Percentiles rank a stretch among this genome's conserved stretches.
Conservation (phyloP, 2,329 filamentous ascomycete species). For the Ascochyta rabiei region DNA sequence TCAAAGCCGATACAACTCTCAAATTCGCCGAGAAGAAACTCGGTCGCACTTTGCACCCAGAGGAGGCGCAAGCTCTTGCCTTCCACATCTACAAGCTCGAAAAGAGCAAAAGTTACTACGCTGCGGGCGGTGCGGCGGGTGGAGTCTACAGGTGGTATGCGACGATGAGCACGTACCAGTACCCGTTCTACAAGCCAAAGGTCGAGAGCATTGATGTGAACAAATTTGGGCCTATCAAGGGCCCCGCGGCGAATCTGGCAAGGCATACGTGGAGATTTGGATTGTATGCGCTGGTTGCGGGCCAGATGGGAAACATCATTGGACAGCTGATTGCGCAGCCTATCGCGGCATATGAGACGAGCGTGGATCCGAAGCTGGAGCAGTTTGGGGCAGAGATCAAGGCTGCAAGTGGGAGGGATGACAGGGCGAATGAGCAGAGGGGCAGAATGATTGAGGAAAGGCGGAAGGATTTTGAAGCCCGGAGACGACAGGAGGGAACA, state of each 20-base stretch:
- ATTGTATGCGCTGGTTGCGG: slow-evolving; percentile 33
- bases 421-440: slow-evolving; percentile 17
- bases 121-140: slow-evolving; percentile 39
- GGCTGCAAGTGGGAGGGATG: slow-evolving; percentile 22
- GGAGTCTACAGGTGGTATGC: slow-evolving; percentile 45
- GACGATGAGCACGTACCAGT: slow-evolving; percentile 44
- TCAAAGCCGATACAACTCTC: slow-evolving; percentile 42
- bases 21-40: slow-evolving; percentile 42
- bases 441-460: slow-evolving; percentile 27
- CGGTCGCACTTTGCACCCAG: slow-evolving; percentile 45
- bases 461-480: slow-evolving; percentile 28
- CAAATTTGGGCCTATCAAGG: slow-evolving; percentile 44
- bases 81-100: slow-evolving; percentile 48
- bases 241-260: slow-evolving; percentile 39
- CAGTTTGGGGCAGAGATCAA: slow-evolving; percentile 48
- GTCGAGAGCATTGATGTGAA: slow-evolving; percentile 48
- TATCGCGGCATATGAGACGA: slow-evolving; percentile 40
- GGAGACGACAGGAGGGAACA: slow-evolving; percentile 20
- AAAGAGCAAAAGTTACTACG: slow-evolving; percentile 48
- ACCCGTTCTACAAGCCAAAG: slow-evolving; percentile 52
- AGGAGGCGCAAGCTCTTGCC: slow-evolving; percentile 53
- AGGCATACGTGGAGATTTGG: slow-evolving; percentile 36
- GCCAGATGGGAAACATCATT: slow-evolving; percentile 41
- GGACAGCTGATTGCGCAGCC: slow-evolving; percentile 44
- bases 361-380: slow-evolving; percentile 50